These are phyloP conservation scores for Anaeromyces robustus DNA, from an alignment of 192 early-diverging fungal genomes.

Conservation along the genomic window DNA sequence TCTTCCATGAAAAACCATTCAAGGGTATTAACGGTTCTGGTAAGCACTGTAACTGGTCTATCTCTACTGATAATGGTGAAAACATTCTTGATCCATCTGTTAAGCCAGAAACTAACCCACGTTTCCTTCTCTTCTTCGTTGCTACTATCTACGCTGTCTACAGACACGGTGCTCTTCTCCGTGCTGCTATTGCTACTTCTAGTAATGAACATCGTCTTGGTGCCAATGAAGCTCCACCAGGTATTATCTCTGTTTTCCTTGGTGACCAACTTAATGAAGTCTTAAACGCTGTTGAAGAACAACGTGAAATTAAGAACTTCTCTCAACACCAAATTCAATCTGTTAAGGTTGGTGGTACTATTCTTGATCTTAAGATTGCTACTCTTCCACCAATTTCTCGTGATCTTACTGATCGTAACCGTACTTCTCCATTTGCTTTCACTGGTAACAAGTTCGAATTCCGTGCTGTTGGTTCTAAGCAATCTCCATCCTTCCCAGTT, in stretches of 20 bases:
- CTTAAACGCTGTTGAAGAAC: conserved; percentile 78
- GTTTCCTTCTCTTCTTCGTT: conserved; percentile 90
- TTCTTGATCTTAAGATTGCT: conserved; percentile 87
- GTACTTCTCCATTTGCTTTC: conserved; percentile 97
- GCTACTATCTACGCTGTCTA: conserved; percentile 81
- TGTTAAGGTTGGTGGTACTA: conserved; percentile 87
- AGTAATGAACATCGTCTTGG: conserved; percentile 98
- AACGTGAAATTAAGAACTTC: conserved; percentile 70
- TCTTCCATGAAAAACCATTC: conserved; percentile 99
- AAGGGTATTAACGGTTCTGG: conserved; percentile 96
- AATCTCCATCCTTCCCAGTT: conserved; percentile 91
- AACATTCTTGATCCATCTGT: conserved; percentile 94
- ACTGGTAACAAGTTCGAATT: conserved; percentile 99
- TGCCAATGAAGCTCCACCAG: conserved; percentile 95
- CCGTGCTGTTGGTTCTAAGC: conserved; percentile 96
- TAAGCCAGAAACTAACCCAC: conserved; percentile 95
- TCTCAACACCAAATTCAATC: conserved; percentile 77
- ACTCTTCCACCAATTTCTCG: conserved; percentile 79
- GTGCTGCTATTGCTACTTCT: conserved; percentile 78
- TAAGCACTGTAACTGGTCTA: conserved; percentile 98
- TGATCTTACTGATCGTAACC: conserved; percentile 99
- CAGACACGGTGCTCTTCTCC: conserved; percentile 80
- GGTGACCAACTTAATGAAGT: conserved; percentile 91
- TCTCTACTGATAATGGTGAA: conserved; percentile 85
- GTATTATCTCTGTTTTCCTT: conserved; percentile 92